phyloP scores from a whole-genome alignment of 495 filamentous ascomycete genomes.

The Aspergillus panamensis region DNA sequence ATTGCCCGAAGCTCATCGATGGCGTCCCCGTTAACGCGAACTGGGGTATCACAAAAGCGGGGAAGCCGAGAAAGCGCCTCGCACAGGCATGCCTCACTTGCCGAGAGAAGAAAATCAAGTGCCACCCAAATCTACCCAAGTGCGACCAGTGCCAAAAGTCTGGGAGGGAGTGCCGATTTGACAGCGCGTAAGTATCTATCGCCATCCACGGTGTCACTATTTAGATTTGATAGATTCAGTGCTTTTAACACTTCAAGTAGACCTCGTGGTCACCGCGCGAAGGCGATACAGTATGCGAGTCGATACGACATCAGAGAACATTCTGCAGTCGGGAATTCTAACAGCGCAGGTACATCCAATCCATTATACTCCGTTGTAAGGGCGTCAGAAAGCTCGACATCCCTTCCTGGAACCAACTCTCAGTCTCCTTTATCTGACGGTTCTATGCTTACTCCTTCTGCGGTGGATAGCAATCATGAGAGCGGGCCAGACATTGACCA shows the following conservation, averaged over 20 bases:
- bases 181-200: slow-evolving; percentile 69
- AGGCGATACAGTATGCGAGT: slow-evolving; percentile 24
- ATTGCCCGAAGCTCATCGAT: slow-evolving; percentile 79
- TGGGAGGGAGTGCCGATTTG: slow-evolving; percentile 77
- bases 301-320: slow-evolving; percentile 28
- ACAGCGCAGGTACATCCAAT: slow-evolving; percentile 32
- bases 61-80: slow-evolving; percentile 82
- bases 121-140: slow-evolving; percentile 78
- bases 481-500: slow-evolving; percentile 29
- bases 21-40: slow-evolving; percentile 84
- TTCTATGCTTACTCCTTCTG: slow-evolving; percentile 30
- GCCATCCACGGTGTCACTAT: neutral
- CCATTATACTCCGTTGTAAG: slow-evolving; percentile 34
- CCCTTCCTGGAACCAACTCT: slow-evolving; percentile 34
- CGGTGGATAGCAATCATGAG: slow-evolving; percentile 28
- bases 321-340: slow-evolving; percentile 16
- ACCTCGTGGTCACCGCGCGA: slow-evolving; percentile 39
- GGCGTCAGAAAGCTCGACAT: slow-evolving; percentile 36
- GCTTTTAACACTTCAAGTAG: slow-evolving; percentile 23
- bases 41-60: slow-evolving; percentile 91
- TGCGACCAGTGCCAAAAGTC: slow-evolving; percentile 92
- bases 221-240: neutral
- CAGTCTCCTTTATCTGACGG: slow-evolving; percentile 39
- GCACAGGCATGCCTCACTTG: slow-evolving; percentile 88
- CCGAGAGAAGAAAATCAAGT: slow-evolving; percentile 96